A percentile compares a stretch with the other conserved stretches of the same genome.
These are phyloP conservation scores for Croton setiger DNA, from an alignment of 441 rosid species.

Conservation along the genomic window DNA sequence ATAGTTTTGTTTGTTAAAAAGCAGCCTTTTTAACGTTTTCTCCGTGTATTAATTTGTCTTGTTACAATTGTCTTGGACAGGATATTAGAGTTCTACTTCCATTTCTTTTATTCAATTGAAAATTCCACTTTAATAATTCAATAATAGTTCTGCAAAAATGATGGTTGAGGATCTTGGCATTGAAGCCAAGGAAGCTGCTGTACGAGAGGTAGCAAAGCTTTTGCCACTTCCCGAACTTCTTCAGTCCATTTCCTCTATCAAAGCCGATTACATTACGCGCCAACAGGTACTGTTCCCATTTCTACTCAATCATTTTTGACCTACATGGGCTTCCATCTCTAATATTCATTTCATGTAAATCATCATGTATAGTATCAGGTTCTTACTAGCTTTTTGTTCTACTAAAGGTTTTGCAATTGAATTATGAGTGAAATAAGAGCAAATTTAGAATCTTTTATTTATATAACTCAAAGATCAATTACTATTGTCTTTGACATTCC, in stretches of 20 bases:
- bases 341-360: not conserved
- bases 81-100: not conserved
- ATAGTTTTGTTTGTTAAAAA: no score
- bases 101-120: not conserved
- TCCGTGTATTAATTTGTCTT: not conserved
- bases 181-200: slow-evolving; percentile 98
- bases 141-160: slow-evolving; percentile 31
- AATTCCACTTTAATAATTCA: not conserved
- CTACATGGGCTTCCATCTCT: not conserved
- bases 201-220: slow-evolving; percentile 95
- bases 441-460: no score
- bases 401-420: not conserved
- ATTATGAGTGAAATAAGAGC: not conserved
- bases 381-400: not conserved
- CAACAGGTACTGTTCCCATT: slow-evolving; percentile 64
- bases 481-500: not conserved
- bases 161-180: slow-evolving; percentile 97
- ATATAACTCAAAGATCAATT: no score
- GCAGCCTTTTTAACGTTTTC: no score
- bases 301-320: not conserved
- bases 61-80: not conserved
- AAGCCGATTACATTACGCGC: slow-evolving; percentile 92
- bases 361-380: not conserved
- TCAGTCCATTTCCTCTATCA: slow-evolving; percentile 76
- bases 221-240: slow-evolving; percentile 84